Evolutionary conservation across 345 rosid genomes (phyloP).

Genomic region (Rubroshorea leprosula): DNA sequence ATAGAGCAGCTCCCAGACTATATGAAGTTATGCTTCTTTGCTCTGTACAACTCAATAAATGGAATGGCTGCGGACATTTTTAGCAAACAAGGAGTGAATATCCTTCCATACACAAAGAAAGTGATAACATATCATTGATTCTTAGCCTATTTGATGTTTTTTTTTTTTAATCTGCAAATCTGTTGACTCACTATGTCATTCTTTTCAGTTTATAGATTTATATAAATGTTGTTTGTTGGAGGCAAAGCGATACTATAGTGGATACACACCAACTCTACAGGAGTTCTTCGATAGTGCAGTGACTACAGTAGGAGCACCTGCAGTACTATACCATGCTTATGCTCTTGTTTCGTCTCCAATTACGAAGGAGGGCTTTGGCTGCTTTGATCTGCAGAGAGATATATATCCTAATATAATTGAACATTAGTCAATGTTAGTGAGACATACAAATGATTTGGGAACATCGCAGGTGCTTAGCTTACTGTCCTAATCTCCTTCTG

Average conservation of each 20-base stretch:
- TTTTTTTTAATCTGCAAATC: fast-evolving
- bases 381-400: constrained; percentile 8
- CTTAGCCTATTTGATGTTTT: too few relatives aligned
- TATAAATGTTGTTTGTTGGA: constrained; percentile 31
- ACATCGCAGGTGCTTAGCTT: constrained; percentile 31
- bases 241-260: constrained; percentile 33
- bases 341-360: constrained; percentile 11
- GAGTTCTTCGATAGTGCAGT: constrained; percentile 37
- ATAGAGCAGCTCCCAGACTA: constrained; percentile 28
- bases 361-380: constrained; percentile 9
- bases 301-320: constrained; percentile 25
- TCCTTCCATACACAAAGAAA: constrained; percentile 23
- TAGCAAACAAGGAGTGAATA: constrained; percentile 20
- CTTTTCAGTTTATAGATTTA: constrained; percentile 33
- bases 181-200: neutral
- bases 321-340: constrained; percentile 18
- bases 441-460: constrained; percentile 34
- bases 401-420: constrained; percentile 10
- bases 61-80: constrained; percentile 33
- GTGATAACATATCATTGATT: constrained; percentile 10
- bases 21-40: constrained; percentile 34
- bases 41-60: constrained; percentile 30
- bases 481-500: too few relatives aligned
- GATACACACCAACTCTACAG: constrained; percentile 27
- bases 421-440: constrained; percentile 22